These are phyloP conservation scores for Spizellomyces sp. DNA, from an alignment of 192 early-diverging fungal genomes.

Conservation along the genomic window DNA sequence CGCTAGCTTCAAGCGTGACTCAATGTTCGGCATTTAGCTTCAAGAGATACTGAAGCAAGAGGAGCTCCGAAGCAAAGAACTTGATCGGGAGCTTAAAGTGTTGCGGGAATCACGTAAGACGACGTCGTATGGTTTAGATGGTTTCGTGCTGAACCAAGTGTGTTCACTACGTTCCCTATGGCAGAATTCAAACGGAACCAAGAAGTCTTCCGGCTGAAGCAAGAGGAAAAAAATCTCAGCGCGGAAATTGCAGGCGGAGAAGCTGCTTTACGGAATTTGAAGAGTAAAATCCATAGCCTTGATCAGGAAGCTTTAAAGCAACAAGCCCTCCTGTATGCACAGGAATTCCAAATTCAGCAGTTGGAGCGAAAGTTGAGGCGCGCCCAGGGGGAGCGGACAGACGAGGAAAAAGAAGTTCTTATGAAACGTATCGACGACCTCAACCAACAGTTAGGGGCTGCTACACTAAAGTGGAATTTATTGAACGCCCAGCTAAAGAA, in stretches of 20 bases:
- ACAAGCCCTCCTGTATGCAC: slow-evolving; percentile 57
- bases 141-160: background rate
- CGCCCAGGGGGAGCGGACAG: slow-evolving; percentile 61
- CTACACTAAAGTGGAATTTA: slow-evolving; percentile 43
- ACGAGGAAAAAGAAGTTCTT: slow-evolving; percentile 62
- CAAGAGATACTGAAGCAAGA: slow-evolving; percentile 57
- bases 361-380: slow-evolving; percentile 61
- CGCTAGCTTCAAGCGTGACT: background rate
- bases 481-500: slow-evolving; percentile 60
- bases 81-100: slow-evolving; percentile 57
- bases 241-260: slow-evolving; percentile 60
- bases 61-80: slow-evolving; percentile 48
- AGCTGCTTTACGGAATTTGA: slow-evolving; percentile 51
- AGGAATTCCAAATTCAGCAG: slow-evolving; percentile 66
- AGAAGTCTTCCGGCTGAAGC: slow-evolving; percentile 54
- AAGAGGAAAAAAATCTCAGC: slow-evolving; percentile 56
- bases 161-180: background rate
- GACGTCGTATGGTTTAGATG: background rate
- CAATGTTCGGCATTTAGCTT: slow-evolving; percentile 37
- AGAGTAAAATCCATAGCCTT: slow-evolving; percentile 51
- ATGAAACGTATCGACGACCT: slow-evolving; percentile 51
- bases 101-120: slow-evolving; percentile 51
- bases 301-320: slow-evolving; percentile 64
- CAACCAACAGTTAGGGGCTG: slow-evolving; percentile 45
- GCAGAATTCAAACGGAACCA: slow-evolving; percentile 61